These are phyloP conservation scores for Talaromyces pinophilus DNA, from an alignment of 2,329 filamentous ascomycete species.

Conservation along the genomic window DNA sequence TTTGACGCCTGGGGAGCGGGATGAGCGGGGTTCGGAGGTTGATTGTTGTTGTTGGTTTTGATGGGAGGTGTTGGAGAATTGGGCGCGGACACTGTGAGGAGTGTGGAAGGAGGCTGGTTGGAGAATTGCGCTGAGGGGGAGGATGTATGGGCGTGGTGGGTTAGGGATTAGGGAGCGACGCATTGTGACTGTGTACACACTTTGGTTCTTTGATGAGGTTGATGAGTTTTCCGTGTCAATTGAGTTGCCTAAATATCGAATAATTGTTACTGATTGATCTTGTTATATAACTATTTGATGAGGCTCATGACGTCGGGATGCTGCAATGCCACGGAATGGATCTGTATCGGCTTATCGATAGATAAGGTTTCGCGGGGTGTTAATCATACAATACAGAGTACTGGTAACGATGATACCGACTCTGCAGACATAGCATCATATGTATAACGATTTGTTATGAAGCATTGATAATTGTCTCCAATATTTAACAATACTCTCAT, in stretches of 20 bases:
- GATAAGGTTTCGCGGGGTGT: slow-evolving; percentile 29
- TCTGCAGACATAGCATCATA: background rate
- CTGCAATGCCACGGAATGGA: slow-evolving; percentile 32
- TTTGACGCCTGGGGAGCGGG: slow-evolving; percentile 2
- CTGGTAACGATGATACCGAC: background rate
- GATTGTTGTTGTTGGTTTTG: background rate
- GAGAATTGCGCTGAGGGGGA: slow-evolving; percentile 27
- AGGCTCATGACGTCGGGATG: slow-evolving; percentile 36
- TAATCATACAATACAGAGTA: background rate
- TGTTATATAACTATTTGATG: background rate
- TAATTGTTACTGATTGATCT: no score
- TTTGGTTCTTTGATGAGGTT: background rate
- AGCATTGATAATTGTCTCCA: background rate
- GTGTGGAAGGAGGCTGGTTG: slow-evolving; percentile 25
- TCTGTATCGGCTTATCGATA: slow-evolving; percentile 34
- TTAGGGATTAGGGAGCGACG: slow-evolving; percentile 24
- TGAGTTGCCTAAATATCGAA: background rate
- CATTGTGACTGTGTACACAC: slow-evolving; percentile 15
- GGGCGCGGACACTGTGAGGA: slow-evolving; percentile 24
- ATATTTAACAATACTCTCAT: background rate
- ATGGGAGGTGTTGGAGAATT: slow-evolving; percentile 23
- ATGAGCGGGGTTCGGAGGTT: background rate
- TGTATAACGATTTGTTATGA: no score
- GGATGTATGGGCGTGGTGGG: slow-evolving; percentile 24
- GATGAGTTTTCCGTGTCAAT: background rate